Evolutionary conservation across 2,329 filamentous ascomycete genomes (phyloP).

Genomic region (Penicillium italicum): DNA sequence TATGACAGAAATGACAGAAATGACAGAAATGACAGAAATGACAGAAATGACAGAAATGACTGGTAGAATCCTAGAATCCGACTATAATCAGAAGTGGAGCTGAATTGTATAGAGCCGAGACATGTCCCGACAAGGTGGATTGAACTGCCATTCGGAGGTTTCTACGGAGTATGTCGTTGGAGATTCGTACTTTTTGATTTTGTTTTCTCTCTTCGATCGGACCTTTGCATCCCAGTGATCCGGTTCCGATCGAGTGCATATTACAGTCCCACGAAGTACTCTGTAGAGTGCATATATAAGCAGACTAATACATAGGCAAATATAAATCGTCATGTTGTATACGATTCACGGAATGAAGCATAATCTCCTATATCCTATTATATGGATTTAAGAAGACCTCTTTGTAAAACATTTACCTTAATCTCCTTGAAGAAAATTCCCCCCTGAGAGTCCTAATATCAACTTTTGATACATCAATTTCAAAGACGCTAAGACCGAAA

Average conservation of each 20-base stretch:
- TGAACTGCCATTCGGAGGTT: not conserved
- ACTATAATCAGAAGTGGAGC: not conserved
- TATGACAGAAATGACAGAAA: not conserved
- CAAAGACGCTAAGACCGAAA: not conserved
- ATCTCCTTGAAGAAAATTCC: not conserved
- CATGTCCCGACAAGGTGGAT: not conserved
- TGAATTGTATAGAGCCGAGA: not conserved
- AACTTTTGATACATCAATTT: conserved; percentile 7
- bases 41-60: not conserved
- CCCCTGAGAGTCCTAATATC: not conserved
- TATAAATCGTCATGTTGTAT: no score
- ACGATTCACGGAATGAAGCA: not conserved
- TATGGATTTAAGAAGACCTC: not conserved
- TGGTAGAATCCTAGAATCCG: not conserved
- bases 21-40: not conserved
- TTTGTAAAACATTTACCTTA: not conserved
- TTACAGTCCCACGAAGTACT: no score
- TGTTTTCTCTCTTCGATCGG: not conserved
- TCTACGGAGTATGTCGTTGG: not conserved
- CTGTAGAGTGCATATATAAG: not conserved
- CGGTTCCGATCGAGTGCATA: conserved; percentile 13
- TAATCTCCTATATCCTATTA: not conserved
- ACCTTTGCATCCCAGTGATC: conserved; percentile 15
- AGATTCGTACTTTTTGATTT: not conserved
- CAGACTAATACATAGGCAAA: no score